A percentile compares a stretch with the other conserved stretches of the same genome.
Conservation (phyloP, 106 monocot genomes). For the Cymbidium sinense region DNA sequence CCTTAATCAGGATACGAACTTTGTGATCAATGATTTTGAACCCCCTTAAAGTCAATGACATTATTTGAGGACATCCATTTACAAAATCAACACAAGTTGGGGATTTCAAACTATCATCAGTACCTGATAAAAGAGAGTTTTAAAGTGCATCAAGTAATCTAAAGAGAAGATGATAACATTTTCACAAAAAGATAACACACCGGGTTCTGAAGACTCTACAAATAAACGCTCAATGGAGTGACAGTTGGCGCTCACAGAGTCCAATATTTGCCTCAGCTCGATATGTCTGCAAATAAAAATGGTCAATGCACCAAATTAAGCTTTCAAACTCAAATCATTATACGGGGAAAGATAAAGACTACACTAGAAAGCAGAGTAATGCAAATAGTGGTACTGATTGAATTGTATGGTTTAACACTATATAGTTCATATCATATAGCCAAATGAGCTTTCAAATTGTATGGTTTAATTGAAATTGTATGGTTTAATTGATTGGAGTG, state of each 20-base stretch:
- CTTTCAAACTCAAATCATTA: not conserved
- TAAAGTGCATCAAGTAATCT: not conserved
- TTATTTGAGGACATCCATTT: conserved; percentile 48
- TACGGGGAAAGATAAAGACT: not conserved
- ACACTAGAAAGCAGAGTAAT: not conserved
- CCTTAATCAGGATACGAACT: conserved; percentile 44
- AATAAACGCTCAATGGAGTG: conserved; percentile 46
- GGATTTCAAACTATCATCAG: conserved; percentile 58
- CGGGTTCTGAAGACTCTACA: conserved; percentile 51
- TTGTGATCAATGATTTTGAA: conserved; percentile 54
- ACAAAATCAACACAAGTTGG: conserved; percentile 40
- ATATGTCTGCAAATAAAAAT: conserved; percentile 34
- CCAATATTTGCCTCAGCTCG: conserved; percentile 46
- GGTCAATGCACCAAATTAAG: not conserved
- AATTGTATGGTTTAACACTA: not conserved
- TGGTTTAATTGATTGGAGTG: too few relatives aligned
- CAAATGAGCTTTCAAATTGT: too few relatives aligned
- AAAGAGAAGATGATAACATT: not conserved
- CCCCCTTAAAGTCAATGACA: conserved; percentile 47
- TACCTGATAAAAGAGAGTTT: conserved; percentile 25
- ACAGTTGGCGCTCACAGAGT: conserved; percentile 38
- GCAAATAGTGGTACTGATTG: not conserved
- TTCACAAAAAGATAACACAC: conserved; percentile 18
- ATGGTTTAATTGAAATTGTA: too few relatives aligned
- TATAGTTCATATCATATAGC: too few relatives aligned